These are phyloP conservation scores for Xylaria intraflava DNA, from an alignment of 495 filamentous ascomycete species.

Conservation along the genomic window DNA sequence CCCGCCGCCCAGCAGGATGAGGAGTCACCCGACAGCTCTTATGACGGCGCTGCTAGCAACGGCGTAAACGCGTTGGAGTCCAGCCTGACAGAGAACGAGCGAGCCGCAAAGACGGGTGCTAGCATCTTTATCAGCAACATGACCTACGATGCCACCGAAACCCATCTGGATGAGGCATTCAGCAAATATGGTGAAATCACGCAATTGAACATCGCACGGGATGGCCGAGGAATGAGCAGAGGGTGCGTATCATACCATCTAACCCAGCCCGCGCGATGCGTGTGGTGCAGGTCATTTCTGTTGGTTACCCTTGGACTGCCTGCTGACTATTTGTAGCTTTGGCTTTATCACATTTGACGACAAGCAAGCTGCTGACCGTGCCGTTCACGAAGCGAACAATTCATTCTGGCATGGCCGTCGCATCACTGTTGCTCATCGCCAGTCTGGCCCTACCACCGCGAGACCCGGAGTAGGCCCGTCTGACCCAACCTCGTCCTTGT, in stretches of 20 bases:
- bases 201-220: constrained; percentile 51
- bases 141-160: constrained; percentile 71
- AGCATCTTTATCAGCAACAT: constrained; percentile 71
- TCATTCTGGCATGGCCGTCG: constrained; percentile 76
- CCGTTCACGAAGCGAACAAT: constrained; percentile 58
- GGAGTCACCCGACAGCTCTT: not conserved
- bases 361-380: constrained; percentile 49
- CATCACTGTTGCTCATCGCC: constrained; percentile 51
- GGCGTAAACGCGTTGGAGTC: not conserved
- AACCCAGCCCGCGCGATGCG: too few species aligned
- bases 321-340: constrained; percentile 51
- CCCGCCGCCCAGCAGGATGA: constrained; percentile 13
- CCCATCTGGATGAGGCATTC: constrained; percentile 63
- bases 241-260: constrained; percentile 53
- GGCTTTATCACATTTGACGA: constrained; percentile 66
- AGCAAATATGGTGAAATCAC: constrained; percentile 57
- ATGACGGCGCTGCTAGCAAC: not conserved
- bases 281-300: not conserved
- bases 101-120: constrained; percentile 5
- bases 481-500: constrained; percentile 60
- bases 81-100: not conserved
- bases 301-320: not conserved
- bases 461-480: not conserved
- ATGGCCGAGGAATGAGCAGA: constrained; percentile 74
- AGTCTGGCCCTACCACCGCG: not conserved